Percentiles rank a stretch among this genome's conserved stretches.
Evolutionary conservation across 352 stramenopile species (phyloP).

Genomic region (Phytophthora hibernalis): DNA sequence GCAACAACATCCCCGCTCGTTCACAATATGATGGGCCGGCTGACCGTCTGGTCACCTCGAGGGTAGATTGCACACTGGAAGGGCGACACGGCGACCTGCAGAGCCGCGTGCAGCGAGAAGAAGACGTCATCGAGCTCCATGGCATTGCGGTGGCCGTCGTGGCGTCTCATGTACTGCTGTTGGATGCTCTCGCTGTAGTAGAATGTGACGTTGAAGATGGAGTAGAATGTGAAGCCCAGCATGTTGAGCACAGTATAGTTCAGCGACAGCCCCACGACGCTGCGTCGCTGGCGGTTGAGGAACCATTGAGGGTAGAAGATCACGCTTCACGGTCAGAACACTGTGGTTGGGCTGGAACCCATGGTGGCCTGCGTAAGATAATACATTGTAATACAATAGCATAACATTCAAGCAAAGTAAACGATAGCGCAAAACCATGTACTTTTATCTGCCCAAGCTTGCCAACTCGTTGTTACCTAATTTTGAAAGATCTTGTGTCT

Average conservation of each 20-base stretch:
- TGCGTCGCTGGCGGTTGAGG: constrained; percentile 90
- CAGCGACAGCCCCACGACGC: constrained; percentile 90
- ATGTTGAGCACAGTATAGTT: constrained; percentile 96
- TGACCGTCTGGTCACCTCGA: constrained; percentile 67
- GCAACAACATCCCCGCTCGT: constrained; percentile 55
- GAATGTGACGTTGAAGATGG: constrained; percentile 94
- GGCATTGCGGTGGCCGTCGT: constrained; percentile 83
- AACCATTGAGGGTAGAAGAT: constrained; percentile 95
- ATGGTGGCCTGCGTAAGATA: too few species aligned
- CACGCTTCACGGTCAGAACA: too few species aligned
- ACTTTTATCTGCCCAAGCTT: too few species aligned
- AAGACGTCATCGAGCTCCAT: constrained; percentile 94
- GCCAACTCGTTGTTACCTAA: too few species aligned
- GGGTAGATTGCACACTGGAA: constrained; percentile 94
- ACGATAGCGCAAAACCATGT: too few species aligned
- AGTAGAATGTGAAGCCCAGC: constrained; percentile 95
- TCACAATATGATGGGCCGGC: constrained; percentile 68
- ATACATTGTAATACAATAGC: too few species aligned
- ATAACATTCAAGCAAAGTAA: too few species aligned
- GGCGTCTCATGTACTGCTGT: constrained; percentile 85
- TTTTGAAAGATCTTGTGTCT: too few species aligned
- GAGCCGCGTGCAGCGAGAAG: constrained; percentile 94
- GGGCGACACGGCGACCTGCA: constrained; percentile 91
- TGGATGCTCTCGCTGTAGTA: constrained; percentile 91
- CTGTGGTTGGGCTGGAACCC: too few species aligned